Base-by-base conservation (phyloP, 106 monocot genomes). In the Iris macrosiphon region DNA sequence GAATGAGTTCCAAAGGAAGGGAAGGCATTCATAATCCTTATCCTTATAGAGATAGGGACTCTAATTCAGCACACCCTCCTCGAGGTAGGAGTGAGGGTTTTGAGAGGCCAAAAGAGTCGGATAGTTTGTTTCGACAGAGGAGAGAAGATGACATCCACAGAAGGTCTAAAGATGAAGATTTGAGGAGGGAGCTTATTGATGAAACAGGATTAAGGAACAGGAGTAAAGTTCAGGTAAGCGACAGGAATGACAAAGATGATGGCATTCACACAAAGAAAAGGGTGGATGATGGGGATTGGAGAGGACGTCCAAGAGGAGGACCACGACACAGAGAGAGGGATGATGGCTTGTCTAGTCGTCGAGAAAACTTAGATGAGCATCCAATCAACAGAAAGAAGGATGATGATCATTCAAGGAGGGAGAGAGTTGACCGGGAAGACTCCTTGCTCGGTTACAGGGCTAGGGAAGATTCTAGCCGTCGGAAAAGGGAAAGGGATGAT, bases 271-370 rank as follows among this genome's bases (percentile, higher is more conserved):
- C 51, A 26, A 87, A 61, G 45, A 87, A 71, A 62, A 76, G 72
- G 10, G 27, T 60, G 27, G 92, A 93, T 49, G 92, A 83, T 62
- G 65, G 71, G 49, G 87, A 93, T 11, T 75, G 74, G 74, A 88
- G 77, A 62, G 65, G 40, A 17, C 69, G 46, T 25, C 39, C 57
- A 28, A 79, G 76, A 67, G 85, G 72, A 28, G 65, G 25, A 19
- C 18, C 45, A 48, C 70, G 76, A 21, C 76, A 74, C 35, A 80
- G 69, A 45, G 83, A 80, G 45, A 72, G 74, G 48, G 77, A 73
- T 57, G 80, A 78, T 26, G 21, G 59, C 6, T 17, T 76, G 63
- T 26, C 70, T 49, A 78, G 35, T 47, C 72, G 76, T 13, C 64
- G 64, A 39, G 82, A 82, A 28, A 65, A 16, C 38, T 37, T 71